A percentile compares a stretch with the other conserved stretches of the same genome.
Conservation (phyloP, 2,329 filamentous ascomycete genomes). For the Falciphora oryzae region DNA sequence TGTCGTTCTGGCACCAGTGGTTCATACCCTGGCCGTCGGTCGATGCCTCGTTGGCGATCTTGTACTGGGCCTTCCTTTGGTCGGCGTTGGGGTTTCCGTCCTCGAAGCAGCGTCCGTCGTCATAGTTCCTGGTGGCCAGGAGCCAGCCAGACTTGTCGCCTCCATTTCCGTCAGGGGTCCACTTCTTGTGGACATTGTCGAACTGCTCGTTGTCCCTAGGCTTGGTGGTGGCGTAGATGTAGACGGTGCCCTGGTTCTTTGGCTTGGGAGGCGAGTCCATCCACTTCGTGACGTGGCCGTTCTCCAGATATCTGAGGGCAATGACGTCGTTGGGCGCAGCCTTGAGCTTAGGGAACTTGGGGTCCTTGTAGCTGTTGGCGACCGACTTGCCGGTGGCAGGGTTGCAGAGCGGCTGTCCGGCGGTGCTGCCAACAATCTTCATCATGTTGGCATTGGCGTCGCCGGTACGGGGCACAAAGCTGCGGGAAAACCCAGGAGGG, state of each 20-base stretch:
- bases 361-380: conserved; percentile 41
- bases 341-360: conserved; percentile 55
- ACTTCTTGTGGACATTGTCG: conserved; percentile 64
- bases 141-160: conserved; percentile 74
- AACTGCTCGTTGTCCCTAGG: conserved; percentile 34
- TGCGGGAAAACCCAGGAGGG: conserved; percentile 67
- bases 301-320: conserved; percentile 65
- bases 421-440: conserved; percentile 1
- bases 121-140: conserved; percentile 72
- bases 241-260: conserved; percentile 63
- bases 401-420: conserved; percentile 1
- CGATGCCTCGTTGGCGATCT: conserved; percentile 29
- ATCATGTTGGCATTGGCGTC: background rate
- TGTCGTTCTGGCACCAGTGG: conserved; percentile 75
- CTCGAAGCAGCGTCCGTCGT: conserved; percentile 89
- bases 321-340: conserved; percentile 56
- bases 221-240: conserved; percentile 64
- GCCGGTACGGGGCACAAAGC: conserved; percentile 51
- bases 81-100: conserved; percentile 55
- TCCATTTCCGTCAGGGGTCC: conserved; percentile 75
- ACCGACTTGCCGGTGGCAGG: background rate
- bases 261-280: conserved; percentile 53
- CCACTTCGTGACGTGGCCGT: conserved; percentile 66
- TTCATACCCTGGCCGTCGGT: conserved; percentile 50
- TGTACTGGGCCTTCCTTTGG: conserved; percentile 48